Evolutionary conservation across 495 filamentous ascomycete genomes (phyloP).

Genomic region (Bacidia gigantensis): DNA sequence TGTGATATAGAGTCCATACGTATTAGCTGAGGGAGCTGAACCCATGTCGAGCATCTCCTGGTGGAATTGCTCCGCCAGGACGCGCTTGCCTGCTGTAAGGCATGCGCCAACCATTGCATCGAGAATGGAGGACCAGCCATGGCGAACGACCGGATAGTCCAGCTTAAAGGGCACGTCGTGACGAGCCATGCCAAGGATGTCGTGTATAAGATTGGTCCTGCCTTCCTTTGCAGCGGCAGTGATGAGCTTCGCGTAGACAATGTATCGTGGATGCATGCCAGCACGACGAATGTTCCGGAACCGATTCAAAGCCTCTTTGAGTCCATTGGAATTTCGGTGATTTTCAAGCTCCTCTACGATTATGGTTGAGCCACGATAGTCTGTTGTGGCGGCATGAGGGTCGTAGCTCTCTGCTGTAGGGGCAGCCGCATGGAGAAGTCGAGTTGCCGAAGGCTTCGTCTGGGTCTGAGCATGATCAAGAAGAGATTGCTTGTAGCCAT

Average conservation of each 20-base stretch:
- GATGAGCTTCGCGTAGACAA: constrained; percentile 91
- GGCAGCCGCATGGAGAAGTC: constrained; percentile 25
- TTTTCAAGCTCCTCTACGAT: constrained; percentile 81
- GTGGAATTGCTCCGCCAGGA: constrained; percentile 70
- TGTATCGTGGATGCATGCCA: constrained; percentile 84
- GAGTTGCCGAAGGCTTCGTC: constrained; percentile 18
- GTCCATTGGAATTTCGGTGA: constrained; percentile 49
- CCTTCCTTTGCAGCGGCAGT: constrained; percentile 72
- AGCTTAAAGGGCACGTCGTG: constrained; percentile 71
- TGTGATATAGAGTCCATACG: constrained; percentile 95
- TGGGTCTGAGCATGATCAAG: constrained; percentile 22
- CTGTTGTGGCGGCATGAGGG: constrained; percentile 76
- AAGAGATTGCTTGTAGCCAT: constrained; percentile 34
- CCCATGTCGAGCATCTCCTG: constrained; percentile 80
- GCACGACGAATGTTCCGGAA: constrained; percentile 86
- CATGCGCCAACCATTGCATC: constrained; percentile 94
- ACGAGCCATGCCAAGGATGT: constrained; percentile 77
- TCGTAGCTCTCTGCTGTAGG: constrained; percentile 68
- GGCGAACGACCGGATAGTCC: constrained; percentile 71
- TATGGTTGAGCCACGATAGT: constrained; percentile 78
- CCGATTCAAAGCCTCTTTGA: constrained; percentile 67
- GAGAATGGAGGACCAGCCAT: constrained; percentile 88
- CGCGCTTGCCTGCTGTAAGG: constrained; percentile 67
- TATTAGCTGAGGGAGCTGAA: constrained; percentile 85
- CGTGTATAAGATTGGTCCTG: constrained; percentile 64